Evolutionary conservation across 805 yeast species (phyloP), one percentile per base, ranked within the genome.

Genomic region (Ogataea pini): DNA sequence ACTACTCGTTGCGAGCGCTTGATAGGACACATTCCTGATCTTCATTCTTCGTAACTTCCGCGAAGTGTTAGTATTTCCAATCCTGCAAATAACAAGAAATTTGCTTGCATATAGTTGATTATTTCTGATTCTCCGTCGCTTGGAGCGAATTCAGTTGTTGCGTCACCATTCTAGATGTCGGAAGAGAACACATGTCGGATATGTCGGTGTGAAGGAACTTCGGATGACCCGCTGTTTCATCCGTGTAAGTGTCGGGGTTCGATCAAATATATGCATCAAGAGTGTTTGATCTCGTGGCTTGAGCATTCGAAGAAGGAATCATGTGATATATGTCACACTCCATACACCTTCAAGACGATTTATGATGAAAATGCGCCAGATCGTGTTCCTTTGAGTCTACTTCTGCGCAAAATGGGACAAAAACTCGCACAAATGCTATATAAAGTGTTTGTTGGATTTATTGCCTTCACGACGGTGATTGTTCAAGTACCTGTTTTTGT

Each of bases 191-290:
- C 85, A 3, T 94, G 99, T 67, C 85, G 99, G 51, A 91, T 94
- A 39, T 94, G 99, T 64, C 85, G 97, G 44, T 92, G 96, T 32
- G 98, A 89, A 58, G 91, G 80, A n/a, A 80, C 94, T 0, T 70
- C 69, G 0, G 81, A 78, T 1, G 89, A 87, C 54, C 97, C 97
- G 3, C 72, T 94, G 39, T 85, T 79, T 54, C 91, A 87, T 65
- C 99, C 99, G 3, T 94, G 99, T 69, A 84, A 80, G 60, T 94
- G 99, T 69, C 76, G 89, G 45, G 99, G 99, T 1, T 86, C 96
- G 12, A 95, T 94, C 64, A 86, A 85, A 63, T 91, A 83, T 60
- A 88, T 94, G 46, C 99, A 94, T 65, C 96, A 92, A 65, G 95
- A 86, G 47, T 94, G 99, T 66, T 69, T 92, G 39, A 71, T 82